Evolutionary conservation across 768 basidiomycete species (phyloP), one percentile per base, ranked within the genome.

Genomic region (Lentinus brumalis): DNA sequence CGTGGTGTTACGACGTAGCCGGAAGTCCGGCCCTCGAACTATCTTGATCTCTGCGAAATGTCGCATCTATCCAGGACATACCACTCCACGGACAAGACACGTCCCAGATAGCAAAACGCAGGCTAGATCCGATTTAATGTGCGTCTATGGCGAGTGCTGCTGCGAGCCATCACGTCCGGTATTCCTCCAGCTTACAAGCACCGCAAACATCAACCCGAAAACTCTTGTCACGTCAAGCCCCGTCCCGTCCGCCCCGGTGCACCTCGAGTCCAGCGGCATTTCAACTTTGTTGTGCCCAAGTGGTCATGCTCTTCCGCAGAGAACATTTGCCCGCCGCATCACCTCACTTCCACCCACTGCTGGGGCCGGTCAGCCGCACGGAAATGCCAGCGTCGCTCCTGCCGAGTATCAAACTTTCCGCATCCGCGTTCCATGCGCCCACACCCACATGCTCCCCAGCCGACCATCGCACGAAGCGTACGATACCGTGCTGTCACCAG

Each of bases 381-480:
- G 26, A 15, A 29, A 56, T 21, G 55, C 40, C n/a, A 31, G 35
- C 18, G 49, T 55, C 53, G 40, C 59, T 53, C 53, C 40, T 56
- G 50, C 55, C 54, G 60, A 61, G 50, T 55, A 32, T 61, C 50
- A 50, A 55, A 53, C 45, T 55, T 31, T 31, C 30, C 55, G 42
- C 49, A 32, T 15, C 49, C 59, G 53, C 31, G 50, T 56, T 32
- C 38, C 60, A 56, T 52, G 54, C 42, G 26, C 60, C 56, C 60
- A 56, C 54, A 39, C 21, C 30, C 50, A 15, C 49, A 45, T 51
- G 54, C 41, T 32, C 55, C 44, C 55, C 42, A 35, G 41, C 60
- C 60, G 60, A 61, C 60, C 60, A 61, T 61, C 60, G 60, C 60
- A 61, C 60, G 60, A 61, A 61, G 55, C 26, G 30, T 40, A 26